Percentiles rank a stretch among this genome's conserved stretches.
Evolutionary conservation across 176 grass and related monocot genomes (phyloP).

Genomic region (Avena sativa): DNA sequence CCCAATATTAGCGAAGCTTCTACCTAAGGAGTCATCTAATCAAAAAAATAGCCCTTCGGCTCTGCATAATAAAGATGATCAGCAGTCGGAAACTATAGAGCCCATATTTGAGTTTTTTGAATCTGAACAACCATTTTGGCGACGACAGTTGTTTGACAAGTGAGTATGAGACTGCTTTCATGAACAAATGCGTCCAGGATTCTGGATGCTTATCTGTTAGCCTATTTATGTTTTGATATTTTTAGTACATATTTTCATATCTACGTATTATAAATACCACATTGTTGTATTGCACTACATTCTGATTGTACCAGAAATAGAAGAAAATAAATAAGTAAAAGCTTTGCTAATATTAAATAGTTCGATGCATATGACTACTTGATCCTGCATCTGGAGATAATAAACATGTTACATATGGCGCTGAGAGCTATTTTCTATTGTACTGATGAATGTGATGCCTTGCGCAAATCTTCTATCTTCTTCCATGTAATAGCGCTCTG

Average conservation of each 20-base stretch:
- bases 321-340: too few species aligned
- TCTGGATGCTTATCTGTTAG: not conserved
- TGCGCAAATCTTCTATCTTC: too few species aligned
- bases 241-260: not conserved
- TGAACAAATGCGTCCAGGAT: not conserved
- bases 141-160: slow-evolving; percentile 72
- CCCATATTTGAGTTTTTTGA: slow-evolving; percentile 91
- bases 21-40: slow-evolving; percentile 45
- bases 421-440: too few species aligned
- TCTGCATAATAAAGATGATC: slow-evolving; percentile 41
- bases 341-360: too few species aligned
- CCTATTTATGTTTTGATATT: not conserved
- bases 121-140: slow-evolving; percentile 77
- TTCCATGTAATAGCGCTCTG: too few species aligned
- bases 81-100: slow-evolving; percentile 37
- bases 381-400: too few species aligned
- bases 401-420: too few species aligned
- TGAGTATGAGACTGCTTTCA: slow-evolving; percentile 60
- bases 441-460: too few species aligned
- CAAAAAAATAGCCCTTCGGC: slow-evolving; percentile 30
- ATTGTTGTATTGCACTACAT: too few species aligned
- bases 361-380: too few species aligned
- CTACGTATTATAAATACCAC: too few species aligned
- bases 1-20: slow-evolving; percentile 59
- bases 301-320: too few species aligned